Base-by-base conservation (phyloP, 495 filamentous ascomycete genomes). In the Penicillium soppii region DNA sequence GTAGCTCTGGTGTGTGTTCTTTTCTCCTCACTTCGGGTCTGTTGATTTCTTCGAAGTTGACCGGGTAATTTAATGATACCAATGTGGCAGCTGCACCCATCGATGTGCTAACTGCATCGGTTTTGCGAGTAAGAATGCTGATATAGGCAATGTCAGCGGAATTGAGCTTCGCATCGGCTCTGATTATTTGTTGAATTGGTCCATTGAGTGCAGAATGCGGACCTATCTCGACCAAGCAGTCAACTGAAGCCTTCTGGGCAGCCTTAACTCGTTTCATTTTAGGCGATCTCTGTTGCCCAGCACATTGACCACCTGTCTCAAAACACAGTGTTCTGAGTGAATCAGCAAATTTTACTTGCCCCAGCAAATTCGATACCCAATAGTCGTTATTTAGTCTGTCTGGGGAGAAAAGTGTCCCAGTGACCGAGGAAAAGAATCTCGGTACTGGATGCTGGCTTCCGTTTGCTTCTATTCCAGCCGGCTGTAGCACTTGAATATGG, bases 191-290 rank as follows among this genome's bases (percentile, higher is more conserved):
- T 30, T 58, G 62, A 7, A 69, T 49, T 1, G 68, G 74, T 1
- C 71, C 72, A 13, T 63, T 42, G 2, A 85, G 62, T 0, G 75
- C 70, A 0, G 62, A 54, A 46, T 78, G 73, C 0, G 82, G 79
- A 0, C 82, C 79, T 19, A 83, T 55, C 56, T 84, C 82, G 3
- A 83, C 10, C 0, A 83, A 46, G 16, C 63, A 41, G 35, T 71
- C 67, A 2, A 74, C 57, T 1, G 22, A 54, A n/a, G 53, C 51
- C 29, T 66, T 63, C 12, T 32, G 47, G 1, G 53, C 55, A 9
- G 54, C 22, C 1, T 52, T 35, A 4, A 15, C 19, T 16, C 52
- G 37, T 23, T 29, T 58, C 0, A 8, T 42, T 20, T 19, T 23
- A 0, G 19, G 7, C 1, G 43, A 7, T 17, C 15, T 27, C 1